These are phyloP conservation scores for Boletus sensibilis DNA, from an alignment of 768 basidiomycete species.

Conservation along the genomic window DNA sequence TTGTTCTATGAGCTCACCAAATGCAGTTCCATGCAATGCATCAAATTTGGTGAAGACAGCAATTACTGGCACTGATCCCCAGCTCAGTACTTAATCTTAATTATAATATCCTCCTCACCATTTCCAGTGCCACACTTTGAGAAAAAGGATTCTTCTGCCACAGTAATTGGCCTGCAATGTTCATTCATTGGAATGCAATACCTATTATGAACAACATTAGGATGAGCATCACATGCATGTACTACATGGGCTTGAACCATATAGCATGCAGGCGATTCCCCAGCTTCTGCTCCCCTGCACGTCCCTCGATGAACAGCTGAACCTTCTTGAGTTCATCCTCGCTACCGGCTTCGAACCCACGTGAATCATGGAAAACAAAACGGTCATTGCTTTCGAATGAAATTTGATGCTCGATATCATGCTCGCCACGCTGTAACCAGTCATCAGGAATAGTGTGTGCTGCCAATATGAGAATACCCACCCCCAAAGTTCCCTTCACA, in stretches of 20 bases:
- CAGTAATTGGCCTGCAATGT: constrained; percentile 20
- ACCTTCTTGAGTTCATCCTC: constrained; percentile 30
- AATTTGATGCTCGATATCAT: constrained; percentile 4
- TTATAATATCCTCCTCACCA: neutral
- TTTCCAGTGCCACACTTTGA: constrained; percentile 13
- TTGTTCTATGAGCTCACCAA: constrained; percentile 7
- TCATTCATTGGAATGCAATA: constrained; percentile 28
- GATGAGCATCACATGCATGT: constrained; percentile 1
- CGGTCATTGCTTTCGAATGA: constrained; percentile 30
- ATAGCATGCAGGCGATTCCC: constrained; percentile 38
- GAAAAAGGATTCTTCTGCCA: constrained; percentile 34
- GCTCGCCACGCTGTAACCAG: neutral
- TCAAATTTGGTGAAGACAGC: constrained; percentile 42
- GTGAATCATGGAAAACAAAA: constrained; percentile 44
- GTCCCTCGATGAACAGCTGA: constrained; percentile 31
- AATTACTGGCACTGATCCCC: too few species aligned
- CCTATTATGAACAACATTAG: constrained; percentile 25
- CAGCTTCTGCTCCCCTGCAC: constrained; percentile 15
- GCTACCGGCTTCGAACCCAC: constrained; percentile 40
- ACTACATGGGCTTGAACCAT: constrained; percentile 21
- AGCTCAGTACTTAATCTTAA: constrained; percentile 6
- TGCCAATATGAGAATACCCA: neutral
- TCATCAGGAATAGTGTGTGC: neutral
- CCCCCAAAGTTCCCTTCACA: neutral
- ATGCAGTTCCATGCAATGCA: constrained; percentile 24